Evolutionary conservation across 2,329 filamentous ascomycete species (phyloP).

Genomic region (Penicillium carneum): DNA sequence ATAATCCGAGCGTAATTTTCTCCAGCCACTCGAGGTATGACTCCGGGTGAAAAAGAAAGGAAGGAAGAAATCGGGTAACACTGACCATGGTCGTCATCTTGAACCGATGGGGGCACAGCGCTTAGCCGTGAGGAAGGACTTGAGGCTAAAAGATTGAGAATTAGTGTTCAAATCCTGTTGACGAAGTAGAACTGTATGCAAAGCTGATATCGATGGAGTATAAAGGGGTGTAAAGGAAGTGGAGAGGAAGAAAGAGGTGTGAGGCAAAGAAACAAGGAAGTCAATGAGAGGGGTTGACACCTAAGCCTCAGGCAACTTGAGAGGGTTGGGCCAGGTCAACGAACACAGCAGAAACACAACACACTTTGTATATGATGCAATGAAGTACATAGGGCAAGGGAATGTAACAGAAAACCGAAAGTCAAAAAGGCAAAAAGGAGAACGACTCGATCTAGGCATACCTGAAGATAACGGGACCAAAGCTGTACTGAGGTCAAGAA

Average conservation of each 20-base stretch:
- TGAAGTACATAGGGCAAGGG: neutral
- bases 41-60: neutral
- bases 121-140: conserved; percentile 38
- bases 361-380: conserved; percentile 6
- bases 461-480: conserved; percentile 24
- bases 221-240: conserved; percentile 16
- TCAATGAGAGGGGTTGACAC: conserved; percentile 23
- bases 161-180: conserved; percentile 15
- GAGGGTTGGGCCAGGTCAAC: conserved; percentile 21
- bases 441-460: conserved; percentile 15
- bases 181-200: neutral
- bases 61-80: conserved; percentile 16
- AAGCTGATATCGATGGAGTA: conserved; percentile 14
- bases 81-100: conserved; percentile 53
- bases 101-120: conserved; percentile 40
- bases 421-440: conserved; percentile 2
- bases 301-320: conserved; percentile 30
- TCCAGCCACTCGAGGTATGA: neutral
- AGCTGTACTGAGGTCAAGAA: conserved; percentile 23
- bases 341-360: conserved; percentile 3
- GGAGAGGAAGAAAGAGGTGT: conserved; percentile 18
- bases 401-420: neutral
- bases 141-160: conserved; percentile 16
- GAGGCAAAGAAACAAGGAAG: conserved; percentile 22
- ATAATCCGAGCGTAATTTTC: neutral